Conservation (phyloP, 2,329 filamentous ascomycete genomes). For the Colletotrichum gigasporum region DNA sequence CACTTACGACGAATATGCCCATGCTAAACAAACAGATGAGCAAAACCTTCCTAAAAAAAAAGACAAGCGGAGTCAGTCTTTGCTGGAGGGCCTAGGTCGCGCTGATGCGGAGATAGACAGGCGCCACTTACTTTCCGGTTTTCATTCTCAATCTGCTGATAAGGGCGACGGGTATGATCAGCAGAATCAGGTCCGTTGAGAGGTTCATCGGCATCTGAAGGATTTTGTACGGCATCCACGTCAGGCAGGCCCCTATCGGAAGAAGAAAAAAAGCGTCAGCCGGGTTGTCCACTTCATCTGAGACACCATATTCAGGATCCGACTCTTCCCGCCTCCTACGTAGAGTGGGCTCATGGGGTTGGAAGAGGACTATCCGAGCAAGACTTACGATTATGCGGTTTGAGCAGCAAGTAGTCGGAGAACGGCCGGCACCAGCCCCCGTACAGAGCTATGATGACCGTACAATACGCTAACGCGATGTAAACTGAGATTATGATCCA, state of each 20-base stretch:
- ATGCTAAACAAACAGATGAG: slow-evolving; percentile 24
- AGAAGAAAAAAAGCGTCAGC: no score
- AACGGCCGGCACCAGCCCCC: slow-evolving; percentile 29
- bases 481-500: slow-evolving; percentile 4
- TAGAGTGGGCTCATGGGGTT: no score
- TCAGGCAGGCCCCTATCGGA: slow-evolving; percentile 16
- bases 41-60: slow-evolving; percentile 2
- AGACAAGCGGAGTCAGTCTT: not conserved
- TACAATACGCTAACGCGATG: slow-evolving; percentile 11
- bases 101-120: no score
- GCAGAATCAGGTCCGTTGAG: slow-evolving; percentile 23
- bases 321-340: no score
- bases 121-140: slow-evolving; percentile 16
- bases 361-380: no score
- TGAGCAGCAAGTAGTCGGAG: slow-evolving; percentile 19
- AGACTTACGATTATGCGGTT: slow-evolving; percentile 14
- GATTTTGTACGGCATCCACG: slow-evolving; percentile 23
- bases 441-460: slow-evolving; percentile 22
- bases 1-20: slow-evolving; percentile 24
- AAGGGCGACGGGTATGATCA: slow-evolving; percentile 14
- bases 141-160: slow-evolving; percentile 23
- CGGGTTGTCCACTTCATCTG: no score
- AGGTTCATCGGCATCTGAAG: slow-evolving; percentile 27
- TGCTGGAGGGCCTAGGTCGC: no score
- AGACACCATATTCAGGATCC: no score